A percentile compares a stretch with the other conserved stretches of the same genome.
phyloP scores from a whole-genome alignment of 768 basidiomycete species.

The Kondoa subrosea region DNA sequence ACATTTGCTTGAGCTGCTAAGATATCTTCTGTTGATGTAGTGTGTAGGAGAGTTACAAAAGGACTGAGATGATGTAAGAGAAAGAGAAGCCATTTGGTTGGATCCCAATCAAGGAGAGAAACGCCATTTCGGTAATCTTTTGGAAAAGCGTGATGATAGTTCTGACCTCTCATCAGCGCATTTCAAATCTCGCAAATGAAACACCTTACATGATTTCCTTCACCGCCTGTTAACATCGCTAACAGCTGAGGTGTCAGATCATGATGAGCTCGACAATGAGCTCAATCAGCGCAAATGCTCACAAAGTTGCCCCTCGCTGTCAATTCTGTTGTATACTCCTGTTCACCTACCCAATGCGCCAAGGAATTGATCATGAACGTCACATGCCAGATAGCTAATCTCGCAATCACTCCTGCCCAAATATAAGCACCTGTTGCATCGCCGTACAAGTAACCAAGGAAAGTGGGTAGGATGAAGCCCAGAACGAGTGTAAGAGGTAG shows the following conservation, averaged over 20 bases:
- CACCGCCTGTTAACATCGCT: slow-evolving; percentile 53
- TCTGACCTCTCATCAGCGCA: slow-evolving; percentile 14
- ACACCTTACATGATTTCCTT: slow-evolving; percentile 57
- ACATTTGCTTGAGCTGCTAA: slow-evolving; percentile 14
- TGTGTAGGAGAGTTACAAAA: slow-evolving; percentile 1
- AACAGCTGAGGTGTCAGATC: slow-evolving; percentile 38
- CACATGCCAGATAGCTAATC: slow-evolving; percentile 56
- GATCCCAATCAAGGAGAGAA: slow-evolving; percentile 51
- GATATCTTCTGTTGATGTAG: slow-evolving; percentile 11
- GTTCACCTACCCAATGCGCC: slow-evolving; percentile 65
- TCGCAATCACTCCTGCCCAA: slow-evolving; percentile 52
- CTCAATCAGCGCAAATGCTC: too few relatives aligned
- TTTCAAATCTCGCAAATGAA: background rate
- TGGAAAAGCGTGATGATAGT: slow-evolving; percentile 53
- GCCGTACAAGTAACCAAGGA: slow-evolving; percentile 44
- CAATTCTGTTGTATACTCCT: slow-evolving; percentile 64
- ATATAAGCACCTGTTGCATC: slow-evolving; percentile 53
- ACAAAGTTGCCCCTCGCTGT: slow-evolving; percentile 60
- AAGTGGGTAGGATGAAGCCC: slow-evolving; percentile 45
- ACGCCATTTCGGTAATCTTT: slow-evolving; percentile 60
- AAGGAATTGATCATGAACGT: slow-evolving; percentile 63
- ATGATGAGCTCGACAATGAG: too few relatives aligned
- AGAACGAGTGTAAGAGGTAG: slow-evolving; percentile 45
- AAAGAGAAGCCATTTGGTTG: slow-evolving; percentile 61
- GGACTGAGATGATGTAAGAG: slow-evolving; percentile 33